These are phyloP conservation scores for Schizochytrium sp. DNA, from an alignment of 108 stramenopile genomes.

Conservation along the genomic window DNA sequence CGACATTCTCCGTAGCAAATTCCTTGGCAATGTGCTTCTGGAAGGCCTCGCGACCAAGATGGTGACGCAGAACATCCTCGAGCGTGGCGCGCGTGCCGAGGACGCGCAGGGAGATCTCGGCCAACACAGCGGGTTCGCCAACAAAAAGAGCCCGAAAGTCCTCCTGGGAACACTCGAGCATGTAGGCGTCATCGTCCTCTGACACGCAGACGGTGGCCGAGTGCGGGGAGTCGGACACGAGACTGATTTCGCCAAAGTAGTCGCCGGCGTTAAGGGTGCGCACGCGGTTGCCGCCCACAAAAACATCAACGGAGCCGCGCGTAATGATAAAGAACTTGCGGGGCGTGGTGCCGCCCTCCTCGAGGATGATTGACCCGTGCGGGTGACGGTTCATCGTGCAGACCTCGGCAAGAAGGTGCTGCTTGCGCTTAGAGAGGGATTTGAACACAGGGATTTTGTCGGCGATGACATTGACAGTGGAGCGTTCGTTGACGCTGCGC, in stretches of 20 bases:
- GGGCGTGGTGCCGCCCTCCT: neutral
- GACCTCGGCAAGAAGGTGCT: neutral
- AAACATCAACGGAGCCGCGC: neutral
- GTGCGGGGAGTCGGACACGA: conserved; percentile 6
- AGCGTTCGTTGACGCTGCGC: conserved; percentile 12
- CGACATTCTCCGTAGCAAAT: neutral
- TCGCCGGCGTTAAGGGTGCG: neutral
- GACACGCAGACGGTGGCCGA: neutral
- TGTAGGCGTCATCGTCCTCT: neutral
- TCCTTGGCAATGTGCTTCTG: conserved; percentile 4
- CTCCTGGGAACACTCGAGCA: conserved; percentile 12
- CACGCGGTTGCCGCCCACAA: neutral
- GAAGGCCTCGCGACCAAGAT: neutral
- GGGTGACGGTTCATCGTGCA: neutral
- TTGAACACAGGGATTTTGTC: conserved; percentile 18
- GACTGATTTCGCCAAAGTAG: conserved; percentile 16
- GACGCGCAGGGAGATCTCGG: conserved; percentile 3
- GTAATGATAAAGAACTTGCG: conserved; percentile 14
- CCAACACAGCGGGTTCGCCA: neutral
- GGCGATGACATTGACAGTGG: neutral
- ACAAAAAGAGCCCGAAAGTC: conserved; percentile 15
- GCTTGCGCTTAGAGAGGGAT: neutral
- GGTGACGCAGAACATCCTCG: conserved; percentile 1
- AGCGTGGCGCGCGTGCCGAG: neutral
- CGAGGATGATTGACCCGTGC: neutral